phyloP scores from a whole-genome alignment of 2,329 filamentous ascomycete genomes.

The Colletotrichum sp. region DNA sequence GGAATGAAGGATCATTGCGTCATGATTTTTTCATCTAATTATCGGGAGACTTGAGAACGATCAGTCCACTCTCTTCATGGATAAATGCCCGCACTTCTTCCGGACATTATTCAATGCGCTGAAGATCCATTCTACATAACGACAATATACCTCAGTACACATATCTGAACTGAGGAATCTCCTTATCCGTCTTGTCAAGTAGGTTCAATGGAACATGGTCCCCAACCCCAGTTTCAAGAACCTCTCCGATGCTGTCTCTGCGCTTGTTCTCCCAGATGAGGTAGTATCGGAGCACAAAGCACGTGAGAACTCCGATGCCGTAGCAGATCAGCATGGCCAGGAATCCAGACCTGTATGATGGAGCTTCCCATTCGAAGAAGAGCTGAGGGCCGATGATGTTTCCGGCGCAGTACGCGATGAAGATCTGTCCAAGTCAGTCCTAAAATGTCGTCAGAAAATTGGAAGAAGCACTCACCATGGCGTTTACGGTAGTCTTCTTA shows the following conservation, averaged over 20 bases:
- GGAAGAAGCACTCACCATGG: constrained; percentile 22
- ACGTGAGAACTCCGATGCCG: constrained; percentile 46
- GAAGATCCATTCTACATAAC: neutral
- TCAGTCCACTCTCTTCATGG: neutral
- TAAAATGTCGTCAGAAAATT: neutral
- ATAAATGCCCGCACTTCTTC: neutral
- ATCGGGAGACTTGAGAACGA: too few relatives aligned
- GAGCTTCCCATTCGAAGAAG: constrained; percentile 62
- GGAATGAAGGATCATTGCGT: neutral
- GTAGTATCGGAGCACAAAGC: constrained; percentile 23
- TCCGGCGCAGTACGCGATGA: constrained; percentile 37
- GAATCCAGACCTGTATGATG: constrained; percentile 62
- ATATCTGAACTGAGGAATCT: constrained; percentile 60
- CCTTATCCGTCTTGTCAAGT: constrained; percentile 58
- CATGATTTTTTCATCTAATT: neutral
- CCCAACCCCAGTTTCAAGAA: constrained; percentile 33
- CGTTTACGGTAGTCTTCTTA: constrained; percentile 69
- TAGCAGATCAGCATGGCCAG: constrained; percentile 47
- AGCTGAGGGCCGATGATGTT: constrained; percentile 72
- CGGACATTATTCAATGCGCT: neutral
- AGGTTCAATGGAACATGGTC: constrained; percentile 50
- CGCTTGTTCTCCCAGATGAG: neutral
- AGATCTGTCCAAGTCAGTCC: neutral
- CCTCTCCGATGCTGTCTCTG: constrained; percentile 12
- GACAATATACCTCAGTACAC: constrained; percentile 32